Evolutionary conservation across 202 grass and related monocot species (phyloP).

Genomic region (Brachypodium distachyon): DNA sequence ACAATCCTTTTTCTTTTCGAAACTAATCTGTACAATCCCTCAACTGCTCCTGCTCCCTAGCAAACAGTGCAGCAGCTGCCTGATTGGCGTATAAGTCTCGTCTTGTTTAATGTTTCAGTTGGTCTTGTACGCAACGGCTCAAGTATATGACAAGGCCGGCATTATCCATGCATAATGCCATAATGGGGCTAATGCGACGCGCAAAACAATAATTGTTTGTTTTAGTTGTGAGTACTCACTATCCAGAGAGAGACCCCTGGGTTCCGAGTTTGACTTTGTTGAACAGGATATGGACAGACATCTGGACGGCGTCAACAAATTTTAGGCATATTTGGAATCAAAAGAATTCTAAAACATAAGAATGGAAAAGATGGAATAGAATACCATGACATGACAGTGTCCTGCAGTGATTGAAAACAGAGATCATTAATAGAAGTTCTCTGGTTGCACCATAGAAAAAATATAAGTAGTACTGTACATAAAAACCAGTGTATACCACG

Average conservation of each 20-base stretch:
- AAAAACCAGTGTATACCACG: no score
- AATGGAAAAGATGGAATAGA: no score
- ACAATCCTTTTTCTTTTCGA: background rate
- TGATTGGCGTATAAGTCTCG: background rate
- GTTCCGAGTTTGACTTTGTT: background rate
- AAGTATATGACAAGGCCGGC: background rate
- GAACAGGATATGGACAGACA: background rate
- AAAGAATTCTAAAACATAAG: no score
- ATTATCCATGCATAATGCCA: no score
- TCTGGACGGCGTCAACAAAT: no score
- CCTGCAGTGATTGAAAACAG: no score
- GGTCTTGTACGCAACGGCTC: background rate
- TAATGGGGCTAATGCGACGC: background rate
- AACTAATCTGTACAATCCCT: background rate
- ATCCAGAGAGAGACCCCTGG: background rate
- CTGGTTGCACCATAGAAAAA: no score
- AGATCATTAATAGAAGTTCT: no score
- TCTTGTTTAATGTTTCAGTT: background rate
- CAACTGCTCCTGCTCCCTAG: slow-evolving; percentile 12
- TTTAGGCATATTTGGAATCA: no score
- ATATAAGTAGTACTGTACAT: no score
- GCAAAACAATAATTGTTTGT: background rate
- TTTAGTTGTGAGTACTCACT: background rate
- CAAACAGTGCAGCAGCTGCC: background rate
- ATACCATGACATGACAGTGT: no score